Evolutionary conservation across 768 basidiomycete genomes (phyloP).

Genomic region (Hygrophorus russula): DNA sequence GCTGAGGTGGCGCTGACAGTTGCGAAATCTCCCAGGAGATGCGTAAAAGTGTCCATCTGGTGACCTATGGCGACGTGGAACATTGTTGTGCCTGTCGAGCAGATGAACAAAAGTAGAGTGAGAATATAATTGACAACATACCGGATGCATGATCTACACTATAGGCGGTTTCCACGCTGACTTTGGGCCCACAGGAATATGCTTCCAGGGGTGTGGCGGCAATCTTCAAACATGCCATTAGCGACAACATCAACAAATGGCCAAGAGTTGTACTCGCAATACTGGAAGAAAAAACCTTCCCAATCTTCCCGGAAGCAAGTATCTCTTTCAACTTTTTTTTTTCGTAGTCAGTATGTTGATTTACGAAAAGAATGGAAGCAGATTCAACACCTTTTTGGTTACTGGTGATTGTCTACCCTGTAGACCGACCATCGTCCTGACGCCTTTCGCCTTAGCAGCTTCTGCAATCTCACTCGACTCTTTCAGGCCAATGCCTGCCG

Average conservation of each 20-base stretch:
- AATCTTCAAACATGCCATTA: conserved; percentile 3
- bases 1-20: conserved; percentile 16
- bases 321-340: conserved; percentile 19
- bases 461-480: conserved; percentile 25
- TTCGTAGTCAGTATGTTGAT: neutral
- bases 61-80: conserved; percentile 19
- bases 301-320: conserved; percentile 19
- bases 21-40: conserved; percentile 20
- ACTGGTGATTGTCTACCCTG: conserved; percentile 20
- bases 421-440: conserved; percentile 23
- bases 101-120: neutral
- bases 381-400: conserved; percentile 18
- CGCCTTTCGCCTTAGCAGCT: conserved; percentile 17
- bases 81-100: conserved; percentile 13
- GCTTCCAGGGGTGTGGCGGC: conserved; percentile 5
- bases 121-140: neutral
- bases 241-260: neutral
- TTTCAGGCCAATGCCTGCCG: conserved; percentile 18
- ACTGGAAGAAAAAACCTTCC: conserved; percentile 17
- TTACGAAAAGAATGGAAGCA: neutral
- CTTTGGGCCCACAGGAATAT: conserved; percentile 8
- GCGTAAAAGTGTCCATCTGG: conserved; percentile 16
- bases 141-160: conserved; percentile 1
- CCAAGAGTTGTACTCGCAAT: conserved; percentile 10
- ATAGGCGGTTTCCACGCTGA: conserved; percentile 7